A percentile compares a stretch with the other conserved stretches of the same genome.
These are phyloP conservation scores for Pulveroboletus sp. DNA, from an alignment of 768 basidiomycete species.

Conservation along the genomic window DNA sequence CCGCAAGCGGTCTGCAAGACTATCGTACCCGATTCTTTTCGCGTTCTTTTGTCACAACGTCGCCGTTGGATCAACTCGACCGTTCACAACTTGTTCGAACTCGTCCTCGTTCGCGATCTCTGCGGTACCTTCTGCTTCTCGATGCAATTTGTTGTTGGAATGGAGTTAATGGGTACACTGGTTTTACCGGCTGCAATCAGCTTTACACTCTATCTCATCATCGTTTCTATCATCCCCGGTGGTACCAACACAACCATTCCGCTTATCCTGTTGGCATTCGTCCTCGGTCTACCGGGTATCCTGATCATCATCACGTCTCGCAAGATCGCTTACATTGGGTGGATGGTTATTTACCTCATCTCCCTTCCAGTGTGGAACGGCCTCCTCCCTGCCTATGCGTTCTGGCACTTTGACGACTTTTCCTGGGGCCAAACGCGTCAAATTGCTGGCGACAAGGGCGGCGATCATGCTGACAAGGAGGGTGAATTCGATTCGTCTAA, in stretches of 20 bases:
- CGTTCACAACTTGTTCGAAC: conserved; percentile 94
- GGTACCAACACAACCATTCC: conserved; percentile 81
- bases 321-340: conserved; percentile 91
- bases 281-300: conserved; percentile 93
- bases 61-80: conserved; percentile 99
- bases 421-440: conserved; percentile 95
- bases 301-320: conserved; percentile 95
- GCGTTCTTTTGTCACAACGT: conserved; percentile 89
- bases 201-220: conserved; percentile 93
- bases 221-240: conserved; percentile 81
- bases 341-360: conserved; percentile 93
- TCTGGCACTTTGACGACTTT: conserved; percentile 99
- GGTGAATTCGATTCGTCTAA: conserved; percentile 96
- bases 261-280: conserved; percentile 87
- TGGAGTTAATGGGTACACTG: conserved; percentile 96
- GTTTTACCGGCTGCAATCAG: conserved; percentile 96
- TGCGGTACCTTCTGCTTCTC: conserved; percentile 99
- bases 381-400: conserved; percentile 92
- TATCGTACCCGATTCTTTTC: conserved; percentile 95
- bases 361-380: conserved; percentile 98
- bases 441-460: conserved; percentile 69
- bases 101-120: conserved; percentile 93
- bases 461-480: conserved; percentile 86
- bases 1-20: conserved; percentile 99
- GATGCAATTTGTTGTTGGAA: conserved; percentile 98